Evolutionary conservation across 1,284 basidiomycete genomes (phyloP).

Genomic region (Ceratobasidium sp.): DNA sequence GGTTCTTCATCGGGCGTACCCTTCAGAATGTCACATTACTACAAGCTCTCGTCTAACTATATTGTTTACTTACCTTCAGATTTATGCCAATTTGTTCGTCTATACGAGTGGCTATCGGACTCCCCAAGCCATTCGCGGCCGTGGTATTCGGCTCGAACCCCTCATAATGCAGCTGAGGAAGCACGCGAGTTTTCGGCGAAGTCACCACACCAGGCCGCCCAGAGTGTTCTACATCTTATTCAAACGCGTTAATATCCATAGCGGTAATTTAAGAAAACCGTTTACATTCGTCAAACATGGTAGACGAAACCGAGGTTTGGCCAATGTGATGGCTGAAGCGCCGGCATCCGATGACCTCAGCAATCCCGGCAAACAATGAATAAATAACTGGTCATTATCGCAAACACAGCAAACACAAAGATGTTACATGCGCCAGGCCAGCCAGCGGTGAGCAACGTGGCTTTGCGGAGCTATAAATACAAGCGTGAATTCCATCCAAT

Average conservation of each 20-base stretch:
- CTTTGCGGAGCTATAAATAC: slow-evolving; percentile 39
- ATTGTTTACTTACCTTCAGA: slow-evolving; percentile 46
- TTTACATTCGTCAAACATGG: slow-evolving; percentile 87
- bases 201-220: slow-evolving; percentile 57
- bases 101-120: slow-evolving; percentile 28
- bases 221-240: slow-evolving; percentile 81
- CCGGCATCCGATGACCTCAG: slow-evolving; percentile 25
- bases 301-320: background rate
- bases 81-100: slow-evolving; percentile 41
- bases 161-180: slow-evolving; percentile 74
- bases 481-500: slow-evolving; percentile 5
- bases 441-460: slow-evolving; percentile 38
- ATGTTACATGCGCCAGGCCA: slow-evolving; percentile 22
- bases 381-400: slow-evolving; percentile 32
- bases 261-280: slow-evolving; percentile 39
- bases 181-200: slow-evolving; percentile 53
- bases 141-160: slow-evolving; percentile 80
- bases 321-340: slow-evolving; percentile 7
- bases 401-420: slow-evolving; percentile 9
- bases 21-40: slow-evolving; percentile 30
- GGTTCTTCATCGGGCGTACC: slow-evolving; percentile 55
- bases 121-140: slow-evolving; percentile 47
- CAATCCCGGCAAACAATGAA: slow-evolving; percentile 10
- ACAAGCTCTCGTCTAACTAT: slow-evolving; percentile 41
- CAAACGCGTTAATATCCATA: slow-evolving; percentile 20